These are phyloP conservation scores for Chlamydomonas incerta DNA, from an alignment of 139 green algal genomes.

Conservation along the genomic window DNA sequence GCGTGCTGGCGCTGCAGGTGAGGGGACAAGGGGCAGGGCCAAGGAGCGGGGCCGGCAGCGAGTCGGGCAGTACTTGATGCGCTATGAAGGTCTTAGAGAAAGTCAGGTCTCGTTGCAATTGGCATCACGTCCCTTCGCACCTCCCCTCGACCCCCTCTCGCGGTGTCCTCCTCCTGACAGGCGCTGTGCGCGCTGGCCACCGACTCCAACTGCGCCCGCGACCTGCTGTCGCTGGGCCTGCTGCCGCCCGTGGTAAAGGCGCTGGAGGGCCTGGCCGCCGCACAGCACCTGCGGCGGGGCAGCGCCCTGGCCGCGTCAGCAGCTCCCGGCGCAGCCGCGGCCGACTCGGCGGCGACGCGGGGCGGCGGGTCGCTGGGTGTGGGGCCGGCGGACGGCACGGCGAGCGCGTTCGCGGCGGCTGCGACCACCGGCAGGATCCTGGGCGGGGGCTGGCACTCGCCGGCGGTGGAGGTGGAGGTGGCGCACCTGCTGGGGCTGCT, in stretches of 20 bases:
- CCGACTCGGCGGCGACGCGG: not conserved
- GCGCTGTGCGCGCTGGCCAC: slow-evolving; percentile 1
- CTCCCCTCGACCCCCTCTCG: too few species aligned
- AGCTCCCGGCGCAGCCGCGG: not conserved
- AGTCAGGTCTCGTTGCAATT: too few species aligned
- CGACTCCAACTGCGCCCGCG: not conserved
- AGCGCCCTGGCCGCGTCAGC: not conserved
- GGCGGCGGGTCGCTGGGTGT: too few species aligned
- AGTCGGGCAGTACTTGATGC: too few species aligned
- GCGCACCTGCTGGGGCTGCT: slow-evolving; percentile 29
- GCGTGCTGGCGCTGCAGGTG: slow-evolving; percentile 25
- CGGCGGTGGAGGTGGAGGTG: not conserved
- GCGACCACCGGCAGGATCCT: not conserved
- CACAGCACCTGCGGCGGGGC: not conserved
- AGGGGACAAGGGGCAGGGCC: too few species aligned
- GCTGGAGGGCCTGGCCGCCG: not conserved
- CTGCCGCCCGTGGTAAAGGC: slow-evolving; percentile 11
- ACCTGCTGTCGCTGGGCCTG: not conserved
- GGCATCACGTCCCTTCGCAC: too few species aligned
- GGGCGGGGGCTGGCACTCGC: too few species aligned
- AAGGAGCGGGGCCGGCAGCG: too few species aligned
- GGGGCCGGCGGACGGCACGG: not conserved
- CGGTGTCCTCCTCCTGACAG: too few species aligned
- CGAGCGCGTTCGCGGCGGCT: not conserved
- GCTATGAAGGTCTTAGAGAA: too few species aligned